Conservation (phyloP, 768 basidiomycete genomes). For the Russula ochroleuca region DNA sequence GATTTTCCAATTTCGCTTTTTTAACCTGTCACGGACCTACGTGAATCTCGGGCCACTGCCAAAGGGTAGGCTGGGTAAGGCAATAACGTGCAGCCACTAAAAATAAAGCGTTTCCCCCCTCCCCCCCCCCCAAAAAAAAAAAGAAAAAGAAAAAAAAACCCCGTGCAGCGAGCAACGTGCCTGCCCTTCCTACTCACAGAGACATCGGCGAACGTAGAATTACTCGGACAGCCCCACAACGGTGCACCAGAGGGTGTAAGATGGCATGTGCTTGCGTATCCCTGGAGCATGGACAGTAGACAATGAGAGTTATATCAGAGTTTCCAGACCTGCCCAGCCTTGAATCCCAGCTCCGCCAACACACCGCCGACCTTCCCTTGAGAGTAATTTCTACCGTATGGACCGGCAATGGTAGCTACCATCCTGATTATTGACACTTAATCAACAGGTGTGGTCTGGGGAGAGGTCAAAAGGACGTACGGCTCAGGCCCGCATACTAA, state of each 20-base stretch:
- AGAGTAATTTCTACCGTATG: conserved; percentile 69
- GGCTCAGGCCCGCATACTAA: conserved; percentile 82
- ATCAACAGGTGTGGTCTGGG: conserved; percentile 11
- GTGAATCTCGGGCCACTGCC: background rate
- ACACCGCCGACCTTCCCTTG: conserved; percentile 69
- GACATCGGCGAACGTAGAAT: background rate
- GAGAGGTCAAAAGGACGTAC: conserved; percentile 41
- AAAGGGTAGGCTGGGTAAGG: background rate
- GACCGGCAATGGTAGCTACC: conserved; percentile 70
- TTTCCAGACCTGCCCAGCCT: conserved; percentile 64
- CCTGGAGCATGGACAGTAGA: background rate
- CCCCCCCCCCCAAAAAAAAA: too few species aligned
- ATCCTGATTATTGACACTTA: conserved; percentile 46
- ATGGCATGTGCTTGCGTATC: background rate
- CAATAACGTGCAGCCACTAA: background rate
- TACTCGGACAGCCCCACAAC: background rate
- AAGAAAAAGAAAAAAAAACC: too few species aligned
- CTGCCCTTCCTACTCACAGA: background rate
- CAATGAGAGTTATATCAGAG: conserved; percentile 37
- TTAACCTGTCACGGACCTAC: background rate
- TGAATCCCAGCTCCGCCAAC: conserved; percentile 59
- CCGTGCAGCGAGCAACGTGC: conserved; percentile 6
- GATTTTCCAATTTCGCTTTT: background rate
- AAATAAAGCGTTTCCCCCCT: too few species aligned
- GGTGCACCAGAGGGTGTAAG: background rate